Evolutionary conservation across 805 yeast species (phyloP).

Genomic region (Zygosaccharomyces siamensis): DNA sequence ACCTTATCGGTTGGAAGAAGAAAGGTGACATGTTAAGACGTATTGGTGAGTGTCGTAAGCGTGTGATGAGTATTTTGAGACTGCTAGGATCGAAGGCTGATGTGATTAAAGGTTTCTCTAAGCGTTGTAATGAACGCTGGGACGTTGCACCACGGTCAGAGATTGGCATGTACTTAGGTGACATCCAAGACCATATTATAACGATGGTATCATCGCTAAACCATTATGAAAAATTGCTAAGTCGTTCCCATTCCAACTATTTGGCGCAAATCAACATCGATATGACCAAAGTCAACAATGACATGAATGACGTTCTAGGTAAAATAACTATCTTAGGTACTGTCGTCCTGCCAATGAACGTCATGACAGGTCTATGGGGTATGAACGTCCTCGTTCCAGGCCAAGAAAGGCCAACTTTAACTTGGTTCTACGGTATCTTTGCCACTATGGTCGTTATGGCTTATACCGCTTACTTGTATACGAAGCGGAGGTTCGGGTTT

Average conservation of each 20-base stretch:
- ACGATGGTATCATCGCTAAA: slow-evolving; percentile 95
- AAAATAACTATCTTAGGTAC: slow-evolving; percentile 92
- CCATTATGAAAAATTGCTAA: slow-evolving; percentile 89
- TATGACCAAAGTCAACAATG: slow-evolving; percentile 95
- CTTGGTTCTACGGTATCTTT: slow-evolving; percentile 60
- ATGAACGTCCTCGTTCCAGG: slow-evolving; percentile 98
- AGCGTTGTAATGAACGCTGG: slow-evolving; percentile 83
- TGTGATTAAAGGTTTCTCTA: slow-evolving; percentile 93
- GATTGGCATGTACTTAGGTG: slow-evolving; percentile 91
- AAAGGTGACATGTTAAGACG: slow-evolving; percentile 93
- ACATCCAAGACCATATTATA: slow-evolving; percentile 94
- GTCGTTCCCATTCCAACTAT: slow-evolving; percentile 93
- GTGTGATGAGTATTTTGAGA: slow-evolving; percentile 86
- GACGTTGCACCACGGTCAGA: slow-evolving; percentile 75
- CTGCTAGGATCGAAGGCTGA: slow-evolving; percentile 91
- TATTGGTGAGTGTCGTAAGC: slow-evolving; percentile 90
- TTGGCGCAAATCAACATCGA: slow-evolving; percentile 95
- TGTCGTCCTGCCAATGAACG: slow-evolving; percentile 89
- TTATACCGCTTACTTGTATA: slow-evolving; percentile 43
- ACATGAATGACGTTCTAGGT: slow-evolving; percentile 93
- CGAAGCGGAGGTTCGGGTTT: slow-evolving; percentile 42
- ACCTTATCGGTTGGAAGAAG: slow-evolving; percentile 71
- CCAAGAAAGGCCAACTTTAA: slow-evolving; percentile 56
- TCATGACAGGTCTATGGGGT: slow-evolving; percentile 97
- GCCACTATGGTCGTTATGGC: slow-evolving; percentile 46